Evolutionary conservation across 2,329 filamentous ascomycete genomes (phyloP), one percentile per base, ranked within the genome.

Genomic region (Balansia obtecta): DNA sequence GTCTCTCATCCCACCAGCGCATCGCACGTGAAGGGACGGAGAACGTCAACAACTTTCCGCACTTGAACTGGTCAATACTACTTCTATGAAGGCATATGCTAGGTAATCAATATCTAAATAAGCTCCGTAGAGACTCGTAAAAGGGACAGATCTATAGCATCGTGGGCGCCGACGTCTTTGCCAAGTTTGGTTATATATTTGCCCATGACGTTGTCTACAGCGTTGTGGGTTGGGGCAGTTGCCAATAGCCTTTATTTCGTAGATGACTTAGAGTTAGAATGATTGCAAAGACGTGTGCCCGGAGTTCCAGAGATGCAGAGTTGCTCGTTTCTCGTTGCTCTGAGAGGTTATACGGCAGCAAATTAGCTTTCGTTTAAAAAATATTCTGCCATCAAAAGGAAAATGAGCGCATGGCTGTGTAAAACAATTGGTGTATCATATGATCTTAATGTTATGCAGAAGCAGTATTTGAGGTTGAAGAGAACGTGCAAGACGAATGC

Each of bases 281-380:
- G 37, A 39, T 39, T 39, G n/a, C n/a, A n/a, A n/a, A n/a, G n/a
- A n/a, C n/a, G n/a, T 16, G 37, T 6, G 63, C 71, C 71, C 1
- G 70, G 70, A 12, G 70, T 68, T 0, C 69, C 70, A 69, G 70
- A 72, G 3, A 72, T 59, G 43, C 66, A 70, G 2, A 65, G 65
- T 2, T 72, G 53, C 4, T 60, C 56, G 65, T 2, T 72, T 53
- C 4, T 60, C 56, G 45, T 60, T 54, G 1, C 43, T 57, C 32
- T 69, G 52, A 3, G 68, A 38, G 3, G 55, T 16, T 1, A 47
- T 20, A 1, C 51, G 2, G 58, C 57, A 1, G 39, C 9, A 12
- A 5, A 13, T 27, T 42, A n/a, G 40, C 8, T 42, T 18, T 42
- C 40, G 15, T 42, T 42, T 7, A 42, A 15, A 12, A 11, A 42